Percentiles rank a stretch among this genome's conserved stretches.
Evolutionary conservation across 2,329 filamentous ascomycete species (phyloP).

Genomic region (Penicillium frequentans): DNA sequence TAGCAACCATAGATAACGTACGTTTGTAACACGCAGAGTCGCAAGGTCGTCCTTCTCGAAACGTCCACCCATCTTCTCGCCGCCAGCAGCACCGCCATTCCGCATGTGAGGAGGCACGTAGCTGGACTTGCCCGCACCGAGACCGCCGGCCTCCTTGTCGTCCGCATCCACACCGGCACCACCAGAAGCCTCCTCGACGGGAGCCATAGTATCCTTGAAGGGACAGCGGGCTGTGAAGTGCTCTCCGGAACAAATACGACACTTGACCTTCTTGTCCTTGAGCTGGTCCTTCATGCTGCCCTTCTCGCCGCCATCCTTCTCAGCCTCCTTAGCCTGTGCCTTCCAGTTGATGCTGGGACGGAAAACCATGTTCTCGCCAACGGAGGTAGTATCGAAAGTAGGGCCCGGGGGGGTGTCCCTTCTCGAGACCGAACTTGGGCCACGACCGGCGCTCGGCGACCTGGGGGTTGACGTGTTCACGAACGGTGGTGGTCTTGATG

Average conservation of each 20-base stretch:
- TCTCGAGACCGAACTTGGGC: conserved; percentile 88
- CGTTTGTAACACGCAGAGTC: conserved; percentile 96
- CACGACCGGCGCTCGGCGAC: conserved; percentile 93
- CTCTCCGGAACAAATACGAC: conserved; percentile 96
- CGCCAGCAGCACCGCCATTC: conserved; percentile 58
- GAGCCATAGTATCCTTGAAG: conserved; percentile 99
- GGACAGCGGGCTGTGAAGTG: conserved; percentile 99
- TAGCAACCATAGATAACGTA: conserved; percentile 52
- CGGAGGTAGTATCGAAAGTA: conserved; percentile 82
- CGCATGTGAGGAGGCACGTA: conserved; percentile 95
- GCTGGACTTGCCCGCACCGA: conserved; percentile 70
- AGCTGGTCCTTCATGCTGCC: conserved; percentile 67
- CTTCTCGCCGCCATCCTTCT: conserved; percentile 54
- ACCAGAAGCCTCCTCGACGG: conserved; percentile 46
- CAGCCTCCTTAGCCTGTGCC: conserved; percentile 75
- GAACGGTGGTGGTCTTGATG: conserved; percentile 87
- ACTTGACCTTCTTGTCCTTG: conserved; percentile 99
- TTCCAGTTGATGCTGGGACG: conserved; percentile 91
- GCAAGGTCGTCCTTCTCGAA: conserved; percentile 96
- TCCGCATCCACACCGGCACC: conserved; percentile 47
- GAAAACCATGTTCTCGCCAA: conserved; percentile 99
- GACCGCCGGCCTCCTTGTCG: conserved; percentile 52
- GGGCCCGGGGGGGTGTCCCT: conserved; percentile 79
- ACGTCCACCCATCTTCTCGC: conserved; percentile 89
- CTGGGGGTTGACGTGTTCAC: conserved; percentile 91